These are phyloP conservation scores for Rhodotorula sp. DNA, from an alignment of 1,284 basidiomycete genomes.

Conservation along the genomic window DNA sequence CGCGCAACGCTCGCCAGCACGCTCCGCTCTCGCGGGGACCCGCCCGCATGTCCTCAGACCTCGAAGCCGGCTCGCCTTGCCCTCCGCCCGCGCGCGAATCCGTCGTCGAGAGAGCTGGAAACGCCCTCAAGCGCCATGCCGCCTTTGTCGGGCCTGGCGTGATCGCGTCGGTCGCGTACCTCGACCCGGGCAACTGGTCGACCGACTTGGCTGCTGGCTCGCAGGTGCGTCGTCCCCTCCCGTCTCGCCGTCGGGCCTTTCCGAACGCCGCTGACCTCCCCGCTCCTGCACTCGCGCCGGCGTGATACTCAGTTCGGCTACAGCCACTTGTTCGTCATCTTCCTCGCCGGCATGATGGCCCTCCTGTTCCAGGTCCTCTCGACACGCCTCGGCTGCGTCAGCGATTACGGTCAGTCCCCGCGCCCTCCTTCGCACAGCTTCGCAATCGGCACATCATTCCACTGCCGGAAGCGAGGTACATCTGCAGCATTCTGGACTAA, in stretches of 20 bases:
- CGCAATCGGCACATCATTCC: too few species aligned
- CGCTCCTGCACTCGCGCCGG: too few species aligned
- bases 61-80: background rate
- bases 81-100: too few species aligned
- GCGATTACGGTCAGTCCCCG: conserved; percentile 42
- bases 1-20: too few species aligned
- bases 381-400: conserved; percentile 56
- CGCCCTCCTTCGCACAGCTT: background rate
- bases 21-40: too few species aligned
- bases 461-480: too few species aligned
- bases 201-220: conserved; percentile 39
- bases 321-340: conserved; percentile 78
- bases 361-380: conserved; percentile 60
- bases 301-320: conserved; percentile 61
- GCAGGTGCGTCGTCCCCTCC: conserved; percentile 15
- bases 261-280: too few species aligned
- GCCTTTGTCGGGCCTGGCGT: conserved; percentile 37
- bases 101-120: background rate
- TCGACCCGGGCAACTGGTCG: conserved; percentile 37
- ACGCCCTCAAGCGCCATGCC: conserved; percentile 22
- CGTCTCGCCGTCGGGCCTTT: too few species aligned
- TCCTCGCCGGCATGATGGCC: conserved; percentile 79
- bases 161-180: conserved; percentile 35
- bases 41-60: background rate
- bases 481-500: too few species aligned